Base-by-base conservation (phyloP, 2,329 filamentous ascomycete genomes). In the Dryadomyces sulphureus region DNA sequence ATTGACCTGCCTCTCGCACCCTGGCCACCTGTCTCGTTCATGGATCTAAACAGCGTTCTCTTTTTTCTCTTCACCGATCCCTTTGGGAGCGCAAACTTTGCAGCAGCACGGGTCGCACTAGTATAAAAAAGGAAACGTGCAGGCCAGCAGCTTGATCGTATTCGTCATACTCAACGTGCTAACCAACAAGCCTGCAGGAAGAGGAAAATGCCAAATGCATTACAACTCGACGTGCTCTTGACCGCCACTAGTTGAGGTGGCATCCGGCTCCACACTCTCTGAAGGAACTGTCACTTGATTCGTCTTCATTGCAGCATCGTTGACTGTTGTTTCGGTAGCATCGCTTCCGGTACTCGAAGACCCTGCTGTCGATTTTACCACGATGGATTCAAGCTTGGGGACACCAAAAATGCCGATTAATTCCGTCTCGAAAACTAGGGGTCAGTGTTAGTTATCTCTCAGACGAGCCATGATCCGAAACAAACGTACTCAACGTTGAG, bases 321-420 rank as follows among this genome's bases (percentile, higher is more conserved):
- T 57, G 36, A 59, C 56, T 9, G 56, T 57, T 20, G 55, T 56
- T 41, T 61, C 55, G 24, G 52, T 53, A 16, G 50, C 46, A 3
- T 43, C 25, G 42, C 46, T 50, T 14, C 56, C 59, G 12, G 61
- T 48, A 45, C 51, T 54, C 27, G 59, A 55, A 30, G 57, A 53
- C 24, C 59, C 55, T 35, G 59, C 54, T 34, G 57, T 49, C 11
- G 56, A 54, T 61, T 70, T 69, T 50, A 58, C 60, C 20, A 66
- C 56, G 50, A 70, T 69, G 16, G 62, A 59, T 52, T 71, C 67
- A 47, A 68, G 68, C 53, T 67, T 66, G 46, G 64, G 60, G 24
- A 90, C 84, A 25, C 88, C 88, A 16, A 79, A 70, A 58, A 96
- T 95, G 47, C 75, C 81, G 56, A 95, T 70, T 54, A 96, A 69